Base-by-base conservation (phyloP, 176 grass and related monocot species). In the Carex cristatella region DNA sequence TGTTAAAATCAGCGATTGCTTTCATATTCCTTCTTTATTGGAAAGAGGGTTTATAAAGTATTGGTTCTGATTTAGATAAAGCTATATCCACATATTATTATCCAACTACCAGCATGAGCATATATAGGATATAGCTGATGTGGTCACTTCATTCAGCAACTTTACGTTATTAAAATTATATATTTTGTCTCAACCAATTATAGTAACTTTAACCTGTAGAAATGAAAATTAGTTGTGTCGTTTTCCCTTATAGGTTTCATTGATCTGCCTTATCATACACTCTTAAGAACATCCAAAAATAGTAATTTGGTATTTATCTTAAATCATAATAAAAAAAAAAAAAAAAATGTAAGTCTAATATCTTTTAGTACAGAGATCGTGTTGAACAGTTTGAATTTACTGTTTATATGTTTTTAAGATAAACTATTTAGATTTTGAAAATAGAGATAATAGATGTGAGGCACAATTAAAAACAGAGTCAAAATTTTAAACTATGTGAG, bases 31-130 rank as follows among this genome's bases (percentile, higher is more conserved):
- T 75, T 54, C 1, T 55, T 14, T 15, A 32, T 49, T 75, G 71
- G 16, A 27, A 76, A 76, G 27, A 30, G 72, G 48, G 30, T 48
- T 48, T 32, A 76, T 33, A 56, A 56, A 56, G 23, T 77, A 14
- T 32, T 77, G 73, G 73, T 77, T 77, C 13, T 32, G 23, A 31
- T 77, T 77, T 32, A 77, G 73, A 77, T 16, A 56, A 33, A 77
- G 73, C 33, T 35, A 77, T 77, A 77, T 56, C 73, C 73, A 56
- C 73, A 77, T 31, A 32, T 31, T 28, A 28, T 30, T 53, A 56
- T 77, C 27, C 73, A 56, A 33, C 48, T 27, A 23, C 19, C 10
- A 56, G 27, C 40, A 42, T 5, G 3, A 42, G 40, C 40, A 42
- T 42, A 5, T 33, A 33, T 33, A 23, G 23, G 23, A 33, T 35